Base-by-base conservation (phyloP, 306 rosid species). In the Ammopiptanthus mongolicus region DNA sequence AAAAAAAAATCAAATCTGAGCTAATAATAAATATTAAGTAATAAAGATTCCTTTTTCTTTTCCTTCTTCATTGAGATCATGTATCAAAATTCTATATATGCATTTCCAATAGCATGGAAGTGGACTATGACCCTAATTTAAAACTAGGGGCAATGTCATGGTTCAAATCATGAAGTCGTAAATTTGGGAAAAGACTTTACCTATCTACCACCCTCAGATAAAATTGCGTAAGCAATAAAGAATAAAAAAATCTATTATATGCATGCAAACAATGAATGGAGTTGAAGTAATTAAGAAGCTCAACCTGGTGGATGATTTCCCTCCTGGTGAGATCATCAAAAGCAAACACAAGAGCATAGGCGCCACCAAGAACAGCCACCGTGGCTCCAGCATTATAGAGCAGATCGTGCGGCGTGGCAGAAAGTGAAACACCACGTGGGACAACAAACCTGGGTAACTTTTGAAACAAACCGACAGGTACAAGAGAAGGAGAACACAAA, bases 231-330 rank as follows among this genome's bases (percentile, higher is more conserved):
- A 2, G 10, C 41, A 36, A 36, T 36, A 9, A 39, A 39, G 10
- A 6, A 8, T 9, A 10, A 39, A 4, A 48, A 2, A 48, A n/a
- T 48, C 53, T 42, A 42, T 17, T 17, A 2, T 6, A 28, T 19
- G 28, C 71, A 77, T 63, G 80, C 79, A 71, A 65, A 39, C 55
- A 60, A 7, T 42, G 15, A 75, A 23, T 11, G 17, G 2, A 47
- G 11, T 48, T 44, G 12, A 57, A 23, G 51, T 28, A 57, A 23
- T 41, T 28, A 6, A 14, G 14, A 50, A 1, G 1, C 11, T 12
- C 1, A 42, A 93, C 97, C 97, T 95, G 98, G 21, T 85, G 73
- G 71, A 95, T 71, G 72, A 90, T 57, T 60, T 88, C 72, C 63
- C 84, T 85, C 55, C 51, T 77, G 0, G 97, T 74, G 78, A 91